phyloP scores from a whole-genome alignment of 2,329 filamentous ascomycete genomes.

The Beauveria sp. region DNA sequence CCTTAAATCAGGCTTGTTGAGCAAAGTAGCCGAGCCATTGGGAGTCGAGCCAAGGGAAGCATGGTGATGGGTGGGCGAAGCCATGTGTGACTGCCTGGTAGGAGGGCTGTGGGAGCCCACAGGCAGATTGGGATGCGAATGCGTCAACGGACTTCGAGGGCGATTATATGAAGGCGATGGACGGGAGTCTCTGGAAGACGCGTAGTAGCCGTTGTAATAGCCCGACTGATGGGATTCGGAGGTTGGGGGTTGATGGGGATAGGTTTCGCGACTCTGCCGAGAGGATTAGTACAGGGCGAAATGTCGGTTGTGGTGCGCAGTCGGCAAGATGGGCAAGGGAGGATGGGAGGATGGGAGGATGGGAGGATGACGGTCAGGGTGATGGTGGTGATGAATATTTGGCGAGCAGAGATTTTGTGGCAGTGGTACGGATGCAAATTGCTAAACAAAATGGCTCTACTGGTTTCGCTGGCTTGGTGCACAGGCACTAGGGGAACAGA shows the following conservation, averaged over 20 bases:
- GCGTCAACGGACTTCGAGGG: slow-evolving; percentile 43
- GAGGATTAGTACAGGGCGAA: slow-evolving; percentile 13
- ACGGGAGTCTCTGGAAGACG: slow-evolving; percentile 30
- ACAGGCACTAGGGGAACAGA: slow-evolving; percentile 8
- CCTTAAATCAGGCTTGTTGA: slow-evolving; percentile 33
- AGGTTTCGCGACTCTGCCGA: slow-evolving; percentile 42
- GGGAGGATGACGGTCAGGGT: slow-evolving; percentile 7
- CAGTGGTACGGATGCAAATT: not conserved
- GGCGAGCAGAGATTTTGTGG: not conserved
- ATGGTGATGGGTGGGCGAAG: slow-evolving; percentile 42
- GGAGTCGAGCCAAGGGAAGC: slow-evolving; percentile 30
- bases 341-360: slow-evolving; percentile 14
- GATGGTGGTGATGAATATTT: slow-evolving; percentile 3
- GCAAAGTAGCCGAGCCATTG: slow-evolving; percentile 32
- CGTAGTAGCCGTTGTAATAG: slow-evolving; percentile 43
- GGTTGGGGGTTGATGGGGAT: slow-evolving; percentile 35
- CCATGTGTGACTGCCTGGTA: slow-evolving; percentile 31
- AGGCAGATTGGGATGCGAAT: slow-evolving; percentile 39
- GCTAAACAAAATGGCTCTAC: not conserved
- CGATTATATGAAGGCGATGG: slow-evolving; percentile 34
- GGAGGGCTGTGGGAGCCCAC: slow-evolving; percentile 36
- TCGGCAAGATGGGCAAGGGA: slow-evolving; percentile 8
- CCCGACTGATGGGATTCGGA: slow-evolving; percentile 34
- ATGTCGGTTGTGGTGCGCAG: slow-evolving; percentile 16
- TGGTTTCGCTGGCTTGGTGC: slow-evolving; percentile 3